Evolutionary conservation across 768 basidiomycete species (phyloP), one percentile per base, ranked within the genome.

Genomic region (Kwoniella heveanensis): DNA sequence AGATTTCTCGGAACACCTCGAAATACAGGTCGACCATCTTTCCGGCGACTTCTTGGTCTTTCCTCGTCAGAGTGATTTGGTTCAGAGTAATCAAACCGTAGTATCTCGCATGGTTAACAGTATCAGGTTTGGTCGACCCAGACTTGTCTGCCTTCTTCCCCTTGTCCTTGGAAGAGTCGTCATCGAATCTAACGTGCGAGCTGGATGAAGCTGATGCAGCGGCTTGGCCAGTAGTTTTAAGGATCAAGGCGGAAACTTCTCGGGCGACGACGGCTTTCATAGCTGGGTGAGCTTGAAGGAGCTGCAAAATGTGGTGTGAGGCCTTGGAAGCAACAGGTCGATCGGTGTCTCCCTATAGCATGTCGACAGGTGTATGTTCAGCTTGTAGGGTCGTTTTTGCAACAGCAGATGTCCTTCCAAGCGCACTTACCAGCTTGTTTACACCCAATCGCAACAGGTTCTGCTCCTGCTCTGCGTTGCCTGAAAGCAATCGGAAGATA

Each of bases 391-490:
- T 21, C 39, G 21, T 21, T 26, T 27, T 19, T 24, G 24, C n/a
- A 54, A 13, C 13, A 24, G 53, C n/a, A 2, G 17, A 80, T n/a
- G n/a, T n/a, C n/a, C n/a, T n/a, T n/a, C n/a, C n/a, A n/a, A n/a
- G n/a, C n/a, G n/a, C n/a, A n/a, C 88, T 54, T 66, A 89, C 92
- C 22, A 99, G 86, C 79, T 98, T 98, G 83, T 98, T 95, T 32
- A 92, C 92, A 8, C 97, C 87, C 5, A 98, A 83, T 27, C 89
- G 86, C 5, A 98, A 85, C 29, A 98, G 82, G 82, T 99, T 99
- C 74, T 97, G 92, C 77, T 98, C 96, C 78, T 99, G 96, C 78
- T 99, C 96, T 0, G 95, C 92, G 71, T 92, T 93, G 63, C 89
- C 89, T 30, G 86, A 85, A 12, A 99, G 86, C 4, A 98, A 86